Evolutionary conservation across 2,329 filamentous ascomycete species (phyloP).

Genomic region (Colletotrichum zoysiae): DNA sequence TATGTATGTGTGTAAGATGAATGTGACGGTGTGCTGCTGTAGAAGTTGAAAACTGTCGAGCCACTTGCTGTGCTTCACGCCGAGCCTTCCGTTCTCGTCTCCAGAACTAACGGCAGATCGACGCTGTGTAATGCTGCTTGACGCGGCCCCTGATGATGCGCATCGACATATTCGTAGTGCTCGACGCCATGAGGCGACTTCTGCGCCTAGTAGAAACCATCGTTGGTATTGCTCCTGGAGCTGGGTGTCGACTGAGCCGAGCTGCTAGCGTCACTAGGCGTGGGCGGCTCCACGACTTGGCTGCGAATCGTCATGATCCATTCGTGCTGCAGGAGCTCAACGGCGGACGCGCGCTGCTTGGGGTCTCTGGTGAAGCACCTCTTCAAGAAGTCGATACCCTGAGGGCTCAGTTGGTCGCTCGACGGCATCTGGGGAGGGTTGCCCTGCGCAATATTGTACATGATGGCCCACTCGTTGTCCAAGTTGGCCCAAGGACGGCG

Average conservation of each 20-base stretch:
- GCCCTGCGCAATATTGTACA: constrained; percentile 99
- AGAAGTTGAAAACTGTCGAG: constrained; percentile 7
- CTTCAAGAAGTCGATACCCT: constrained; percentile 89
- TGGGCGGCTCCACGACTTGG: constrained; percentile 73
- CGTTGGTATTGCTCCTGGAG: constrained; percentile 39
- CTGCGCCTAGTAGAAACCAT: constrained; percentile 42
- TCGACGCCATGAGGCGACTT: constrained; percentile 13
- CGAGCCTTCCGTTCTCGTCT: background rate
- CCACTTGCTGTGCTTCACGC: constrained; percentile 9
- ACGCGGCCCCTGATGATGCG: background rate
- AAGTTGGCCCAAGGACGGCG: constrained; percentile 93
- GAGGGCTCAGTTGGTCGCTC: constrained; percentile 83
- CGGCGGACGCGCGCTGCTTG: constrained; percentile 80
- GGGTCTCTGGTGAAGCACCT: constrained; percentile 91
- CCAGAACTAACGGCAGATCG: background rate
- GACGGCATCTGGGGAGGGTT: constrained; percentile 89
- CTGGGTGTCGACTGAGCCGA: constrained; percentile 52
- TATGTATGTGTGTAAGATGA: constrained; percentile 6
- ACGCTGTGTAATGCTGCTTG: constrained; percentile 1
- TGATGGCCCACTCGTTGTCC: constrained; percentile 99
- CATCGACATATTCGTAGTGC: constrained; percentile 1
- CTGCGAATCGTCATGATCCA: constrained; percentile 81
- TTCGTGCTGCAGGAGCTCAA: constrained; percentile 92
- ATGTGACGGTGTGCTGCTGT: constrained; percentile 20
- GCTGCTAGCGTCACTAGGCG: constrained; percentile 68